Evolutionary conservation across 805 yeast genomes (phyloP), one percentile per base, ranked within the genome.

Genomic region (Cyberlindnera petersonii): DNA sequence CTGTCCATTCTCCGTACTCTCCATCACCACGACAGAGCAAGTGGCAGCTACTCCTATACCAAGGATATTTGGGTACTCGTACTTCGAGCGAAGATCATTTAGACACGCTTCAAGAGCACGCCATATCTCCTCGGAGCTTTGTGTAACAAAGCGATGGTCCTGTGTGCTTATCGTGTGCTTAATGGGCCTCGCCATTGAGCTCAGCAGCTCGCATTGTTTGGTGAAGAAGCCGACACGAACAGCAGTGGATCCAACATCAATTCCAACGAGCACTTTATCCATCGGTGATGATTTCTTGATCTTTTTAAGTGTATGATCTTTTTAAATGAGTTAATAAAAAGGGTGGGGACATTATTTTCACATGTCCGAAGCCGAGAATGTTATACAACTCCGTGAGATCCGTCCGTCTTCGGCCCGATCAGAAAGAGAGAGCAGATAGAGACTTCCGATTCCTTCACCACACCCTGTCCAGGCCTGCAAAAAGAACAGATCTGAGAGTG

Each of bases 11-110:
- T 11, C 31, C 2, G 48, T 40, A 22, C 51, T 52, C 39, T 51
- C 47, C 49, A 64, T 56, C 1, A 75, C 74, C 9, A 72, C 82
- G 65, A 76, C 59, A 0, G 82, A 77, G 43, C 84, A 77, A 2
- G 84, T 77, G 4, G 83, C 82, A 2, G 76, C 68, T 6, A 72
- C 65, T 6, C 69, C 66, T 22, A 68, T 53, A 2, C 65, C 22
- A 4, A 11, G 22, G 7, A 32, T 5, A 3, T 9, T 13, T 5
- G 28, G 28, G 8, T 10, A 15, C 6, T n/a, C n/a, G 2, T 6
- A 16, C 17, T 22, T 3, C 21, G 9, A 3, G 9, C 9, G 1
- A 31, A 31, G n/a, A 28, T 20, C 22, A 50, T 39, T 31, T 5
- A 64, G 34, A 24, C 66, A 57, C 5, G 35, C 38, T 3, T 50